These are phyloP conservation scores for Candida taoyuanica DNA, from an alignment of 805 yeast genomes.

Conservation along the genomic window DNA sequence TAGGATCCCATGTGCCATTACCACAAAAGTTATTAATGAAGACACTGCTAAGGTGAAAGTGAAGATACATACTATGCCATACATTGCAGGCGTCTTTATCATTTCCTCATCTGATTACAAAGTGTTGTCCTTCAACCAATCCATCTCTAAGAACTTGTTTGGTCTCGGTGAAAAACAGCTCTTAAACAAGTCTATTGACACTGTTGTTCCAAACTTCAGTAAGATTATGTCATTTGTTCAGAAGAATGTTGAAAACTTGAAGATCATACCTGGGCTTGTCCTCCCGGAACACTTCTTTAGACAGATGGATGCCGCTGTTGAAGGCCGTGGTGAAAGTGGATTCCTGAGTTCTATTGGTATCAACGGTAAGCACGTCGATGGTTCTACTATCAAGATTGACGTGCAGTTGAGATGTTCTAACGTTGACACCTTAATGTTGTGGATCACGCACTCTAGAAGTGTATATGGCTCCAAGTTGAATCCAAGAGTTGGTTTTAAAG, in stretches of 20 bases:
- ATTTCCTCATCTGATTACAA: constrained; percentile 41
- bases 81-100: constrained; percentile 82
- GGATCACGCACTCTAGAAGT: constrained; percentile 80
- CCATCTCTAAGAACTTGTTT: constrained; percentile 73
- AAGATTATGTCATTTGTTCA: constrained; percentile 30
- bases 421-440: constrained; percentile 55
- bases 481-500: constrained; percentile 17
- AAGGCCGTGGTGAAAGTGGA: constrained; percentile 39
- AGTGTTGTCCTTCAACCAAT: constrained; percentile 71
- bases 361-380: constrained; percentile 66
- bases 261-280: constrained; percentile 61
- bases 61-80: constrained; percentile 73
- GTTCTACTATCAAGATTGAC: constrained; percentile 61
- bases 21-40: constrained; percentile 54
- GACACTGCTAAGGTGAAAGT: constrained; percentile 44
- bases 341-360: constrained; percentile 65
- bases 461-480: constrained; percentile 20
- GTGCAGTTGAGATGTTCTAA: constrained; percentile 73
- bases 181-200: constrained; percentile 45
- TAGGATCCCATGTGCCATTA: constrained; percentile 69
- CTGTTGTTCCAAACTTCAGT: constrained; percentile 60
- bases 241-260: constrained; percentile 35
- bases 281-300: constrained; percentile 91
- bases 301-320: constrained; percentile 39
- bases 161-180: constrained; percentile 52